Conservation (phyloP, 257 asterid species). For the Solanum medicagineum region DNA sequence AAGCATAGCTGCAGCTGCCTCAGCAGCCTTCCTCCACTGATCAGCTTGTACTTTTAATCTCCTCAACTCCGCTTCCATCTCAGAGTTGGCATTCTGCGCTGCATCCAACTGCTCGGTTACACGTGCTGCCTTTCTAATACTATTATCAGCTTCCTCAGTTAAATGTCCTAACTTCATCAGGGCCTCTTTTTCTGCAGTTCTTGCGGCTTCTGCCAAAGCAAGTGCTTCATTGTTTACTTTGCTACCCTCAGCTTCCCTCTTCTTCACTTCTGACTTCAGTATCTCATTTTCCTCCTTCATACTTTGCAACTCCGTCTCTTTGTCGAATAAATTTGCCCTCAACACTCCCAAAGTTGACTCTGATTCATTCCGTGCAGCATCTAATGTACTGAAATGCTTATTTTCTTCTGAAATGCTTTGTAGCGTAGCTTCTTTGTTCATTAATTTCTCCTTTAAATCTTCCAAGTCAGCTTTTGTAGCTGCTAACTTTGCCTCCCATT, state of each 20-base stretch:
- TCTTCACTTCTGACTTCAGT: conserved; percentile 45
- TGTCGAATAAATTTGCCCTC: conserved; percentile 26
- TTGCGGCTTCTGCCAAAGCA: conserved; percentile 37
- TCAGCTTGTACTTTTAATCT: conserved; percentile 78
- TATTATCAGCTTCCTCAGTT: conserved; percentile 65
- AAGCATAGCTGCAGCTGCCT: conserved; percentile 86
- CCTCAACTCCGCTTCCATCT: conserved; percentile 74
- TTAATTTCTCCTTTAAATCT: conserved; percentile 26
- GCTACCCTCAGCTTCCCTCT: conserved; percentile 25
- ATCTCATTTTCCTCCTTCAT: conserved; percentile 44
- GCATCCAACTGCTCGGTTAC: conserved; percentile 66
- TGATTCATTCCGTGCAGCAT: conserved; percentile 14
- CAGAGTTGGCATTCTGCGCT: conserved; percentile 56
- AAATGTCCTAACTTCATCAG: conserved; percentile 49
- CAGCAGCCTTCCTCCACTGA: conserved; percentile 98
- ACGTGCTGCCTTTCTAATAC: conserved; percentile 33
- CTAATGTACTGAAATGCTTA: conserved; percentile 1
- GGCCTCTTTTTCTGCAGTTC: conserved; percentile 53
- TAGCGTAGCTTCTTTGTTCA: conserved; percentile 20
- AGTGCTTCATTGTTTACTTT: conserved; percentile 27
- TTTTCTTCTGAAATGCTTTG: conserved; percentile 3
- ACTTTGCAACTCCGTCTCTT: conserved; percentile 34
- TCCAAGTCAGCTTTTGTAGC: conserved; percentile 36
- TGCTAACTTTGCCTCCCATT: conserved; percentile 34
- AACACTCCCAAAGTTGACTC: conserved; percentile 32